These are phyloP conservation scores for Rubus parviflorus DNA, from an alignment of 306 rosid species.

Conservation along the genomic window DNA sequence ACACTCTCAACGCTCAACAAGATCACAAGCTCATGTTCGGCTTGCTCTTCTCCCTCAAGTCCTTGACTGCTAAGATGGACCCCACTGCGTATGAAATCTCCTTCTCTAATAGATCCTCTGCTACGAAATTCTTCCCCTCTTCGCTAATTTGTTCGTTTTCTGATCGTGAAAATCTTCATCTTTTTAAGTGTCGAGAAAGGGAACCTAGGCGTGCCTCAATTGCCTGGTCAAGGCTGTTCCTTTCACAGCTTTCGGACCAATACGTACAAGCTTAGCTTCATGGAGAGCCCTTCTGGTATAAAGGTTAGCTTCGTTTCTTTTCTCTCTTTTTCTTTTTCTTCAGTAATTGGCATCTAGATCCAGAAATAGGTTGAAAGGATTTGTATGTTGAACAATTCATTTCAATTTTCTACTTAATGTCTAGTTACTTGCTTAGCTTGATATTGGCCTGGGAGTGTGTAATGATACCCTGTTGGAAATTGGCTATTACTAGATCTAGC, in stretches of 20 bases:
- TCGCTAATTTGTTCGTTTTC: conserved; percentile 5
- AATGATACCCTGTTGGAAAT: too few species aligned
- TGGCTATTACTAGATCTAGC: too few species aligned
- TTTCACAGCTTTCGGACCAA: conserved; percentile 92
- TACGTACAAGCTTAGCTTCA: conserved; percentile 90
- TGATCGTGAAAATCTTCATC: conserved; percentile 5
- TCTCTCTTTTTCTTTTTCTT: background rate
- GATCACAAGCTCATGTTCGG: conserved; percentile 99
- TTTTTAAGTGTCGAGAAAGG: conserved; percentile 72
- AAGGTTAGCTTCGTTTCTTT: conserved; percentile 48
- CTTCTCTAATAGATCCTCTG: background rate
- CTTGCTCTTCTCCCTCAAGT: conserved; percentile 89
- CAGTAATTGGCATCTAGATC: background rate
- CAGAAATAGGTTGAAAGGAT: background rate
- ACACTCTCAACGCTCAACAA: conserved; percentile 78
- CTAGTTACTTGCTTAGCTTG: background rate
- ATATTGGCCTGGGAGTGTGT: background rate
- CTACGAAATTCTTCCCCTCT: background rate
- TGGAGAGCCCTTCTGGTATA: conserved; percentile 92
- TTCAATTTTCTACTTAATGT: background rate
- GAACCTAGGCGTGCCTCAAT: conserved; percentile 92
- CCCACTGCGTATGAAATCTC: conserved; percentile 53
- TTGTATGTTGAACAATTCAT: background rate
- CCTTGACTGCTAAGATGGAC: conserved; percentile 93
- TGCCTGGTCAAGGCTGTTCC: conserved; percentile 99